phyloP scores from a whole-genome alignment of 1,139 yeast genomes.

The Geotrichum cucujoidarum region DNA sequence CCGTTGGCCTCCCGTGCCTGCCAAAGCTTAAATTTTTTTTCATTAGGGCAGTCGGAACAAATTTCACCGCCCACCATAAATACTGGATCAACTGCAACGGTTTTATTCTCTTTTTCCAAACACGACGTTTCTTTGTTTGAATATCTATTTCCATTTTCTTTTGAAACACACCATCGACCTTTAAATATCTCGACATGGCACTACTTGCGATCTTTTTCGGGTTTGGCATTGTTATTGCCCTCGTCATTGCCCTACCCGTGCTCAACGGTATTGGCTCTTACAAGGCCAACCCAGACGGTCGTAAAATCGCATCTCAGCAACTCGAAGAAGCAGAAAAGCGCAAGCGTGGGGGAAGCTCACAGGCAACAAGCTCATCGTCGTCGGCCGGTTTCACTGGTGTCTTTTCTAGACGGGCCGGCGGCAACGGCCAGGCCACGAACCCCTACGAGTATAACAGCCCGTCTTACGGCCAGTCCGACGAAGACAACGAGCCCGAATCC shows the following conservation, averaged over 20 bases:
- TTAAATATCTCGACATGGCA: constrained; percentile 9
- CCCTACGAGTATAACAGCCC: background rate
- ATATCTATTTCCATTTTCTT: background rate
- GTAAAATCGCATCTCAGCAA: constrained; percentile 2
- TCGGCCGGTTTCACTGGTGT: constrained; percentile 2
- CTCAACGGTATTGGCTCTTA: constrained; percentile 17
- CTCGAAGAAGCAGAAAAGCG: constrained; percentile 5
- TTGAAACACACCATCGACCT: background rate
- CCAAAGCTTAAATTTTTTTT: background rate
- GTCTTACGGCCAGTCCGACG: background rate
- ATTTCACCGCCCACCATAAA: background rate
- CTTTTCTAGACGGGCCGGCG: background rate
- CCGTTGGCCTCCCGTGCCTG: background rate
- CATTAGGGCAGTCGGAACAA: background rate
- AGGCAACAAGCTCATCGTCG: constrained; percentile 2
- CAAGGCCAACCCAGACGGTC: constrained; percentile 14
- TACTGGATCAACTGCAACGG: background rate
- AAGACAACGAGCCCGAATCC: background rate
- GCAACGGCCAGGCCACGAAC: background rate
- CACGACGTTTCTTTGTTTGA: background rate
- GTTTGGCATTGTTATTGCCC: constrained; percentile 11
- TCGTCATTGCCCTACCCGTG: constrained; percentile 17
- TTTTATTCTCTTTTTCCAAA: background rate
- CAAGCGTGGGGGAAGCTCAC: background rate
- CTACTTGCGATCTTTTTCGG: constrained; percentile 9